These are phyloP conservation scores for Fusarium mundagurra DNA, from an alignment of 2,329 filamentous ascomycete species.

Conservation along the genomic window DNA sequence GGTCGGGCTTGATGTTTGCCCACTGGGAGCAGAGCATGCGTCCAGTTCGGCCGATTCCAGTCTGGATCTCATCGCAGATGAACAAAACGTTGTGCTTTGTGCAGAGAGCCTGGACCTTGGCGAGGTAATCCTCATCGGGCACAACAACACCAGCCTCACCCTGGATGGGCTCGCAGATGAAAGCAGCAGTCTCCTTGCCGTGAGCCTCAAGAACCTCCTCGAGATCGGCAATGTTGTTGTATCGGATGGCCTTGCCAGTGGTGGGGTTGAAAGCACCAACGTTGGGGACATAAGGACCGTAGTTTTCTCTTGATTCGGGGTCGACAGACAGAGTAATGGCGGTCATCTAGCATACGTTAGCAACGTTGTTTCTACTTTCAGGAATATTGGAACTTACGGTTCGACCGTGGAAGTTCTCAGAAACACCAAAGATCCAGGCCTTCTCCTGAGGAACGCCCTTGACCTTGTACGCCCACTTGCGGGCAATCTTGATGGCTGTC, in stretches of 20 bases:
- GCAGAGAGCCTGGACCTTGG: slow-evolving; percentile 83
- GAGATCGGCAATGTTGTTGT: slow-evolving; percentile 36
- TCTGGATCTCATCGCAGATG: slow-evolving; percentile 99
- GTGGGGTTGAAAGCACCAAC: slow-evolving; percentile 70
- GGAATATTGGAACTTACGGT: slow-evolving; percentile 69
- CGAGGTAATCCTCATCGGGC: slow-evolving; percentile 81
- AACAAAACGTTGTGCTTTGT: slow-evolving; percentile 94
- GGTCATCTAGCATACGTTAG: slow-evolving; percentile 70
- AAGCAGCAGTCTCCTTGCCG: slow-evolving; percentile 33
- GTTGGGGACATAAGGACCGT: slow-evolving; percentile 92
- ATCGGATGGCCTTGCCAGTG: slow-evolving; percentile 34
- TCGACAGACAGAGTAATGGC: slow-evolving; percentile 96
- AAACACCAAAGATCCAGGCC: slow-evolving; percentile 36
- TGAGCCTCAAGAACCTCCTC: slow-evolving; percentile 33
- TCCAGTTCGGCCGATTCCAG: slow-evolving; percentile 93
- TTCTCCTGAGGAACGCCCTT: slow-evolving; percentile 36
- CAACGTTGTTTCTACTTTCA: background rate
- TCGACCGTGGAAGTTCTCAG: slow-evolving; percentile 37
- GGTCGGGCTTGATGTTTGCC: slow-evolving; percentile 93
- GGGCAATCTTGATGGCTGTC: slow-evolving; percentile 35
- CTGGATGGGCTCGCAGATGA: slow-evolving; percentile 54
- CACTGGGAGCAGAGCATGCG: slow-evolving; percentile 94
- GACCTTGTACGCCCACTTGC: slow-evolving; percentile 36
- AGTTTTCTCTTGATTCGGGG: slow-evolving; percentile 94
- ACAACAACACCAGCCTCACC: slow-evolving; percentile 97